Percentiles rank a stretch among this genome's conserved stretches.
Evolutionary conservation across 371 early-diverging fungal species (phyloP).

Genomic region (Syncephalis fuscata): DNA sequence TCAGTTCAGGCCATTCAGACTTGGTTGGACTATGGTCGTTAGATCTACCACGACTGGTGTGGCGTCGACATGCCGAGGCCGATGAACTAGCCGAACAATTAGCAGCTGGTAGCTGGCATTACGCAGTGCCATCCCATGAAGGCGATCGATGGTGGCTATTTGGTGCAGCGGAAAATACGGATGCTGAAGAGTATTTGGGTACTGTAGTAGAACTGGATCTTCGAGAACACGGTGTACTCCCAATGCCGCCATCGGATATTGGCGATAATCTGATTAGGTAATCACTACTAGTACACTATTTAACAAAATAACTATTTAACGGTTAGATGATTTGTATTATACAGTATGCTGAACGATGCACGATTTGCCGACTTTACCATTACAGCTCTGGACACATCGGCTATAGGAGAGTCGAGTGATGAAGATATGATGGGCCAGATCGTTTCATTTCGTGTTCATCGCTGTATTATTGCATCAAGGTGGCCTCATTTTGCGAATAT

Average conservation of each 20-base stretch:
- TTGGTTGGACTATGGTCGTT: slow-evolving; percentile 44
- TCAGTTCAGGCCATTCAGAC: slow-evolving; percentile 18
- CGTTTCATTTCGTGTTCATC: slow-evolving; percentile 21
- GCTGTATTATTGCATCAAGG: slow-evolving; percentile 29
- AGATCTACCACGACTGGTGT: slow-evolving; percentile 37
- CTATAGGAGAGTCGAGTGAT: not conserved
- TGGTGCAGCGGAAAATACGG: slow-evolving; percentile 27
- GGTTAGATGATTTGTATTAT: no score
- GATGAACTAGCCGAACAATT: slow-evolving; percentile 28
- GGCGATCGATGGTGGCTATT: slow-evolving; percentile 32
- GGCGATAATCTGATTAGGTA: slow-evolving; percentile 23
- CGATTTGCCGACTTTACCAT: not conserved
- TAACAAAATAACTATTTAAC: no score
- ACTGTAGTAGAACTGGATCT: slow-evolving; percentile 35
- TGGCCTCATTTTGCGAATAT: slow-evolving; percentile 47
- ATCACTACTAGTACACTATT: slow-evolving; percentile 6
- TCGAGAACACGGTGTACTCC: slow-evolving; percentile 35
- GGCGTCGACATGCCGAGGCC: slow-evolving; percentile 36
- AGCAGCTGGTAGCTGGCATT: slow-evolving; percentile 37
- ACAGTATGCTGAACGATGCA: not conserved
- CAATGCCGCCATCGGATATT: slow-evolving; percentile 31
- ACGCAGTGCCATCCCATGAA: slow-evolving; percentile 41
- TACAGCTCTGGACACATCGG: not conserved
- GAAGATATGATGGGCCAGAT: slow-evolving; percentile 1
- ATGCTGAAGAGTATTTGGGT: slow-evolving; percentile 40